Conservation (phyloP, 2,329 filamentous ascomycete species). For the Botrytis hyacinthi region DNA sequence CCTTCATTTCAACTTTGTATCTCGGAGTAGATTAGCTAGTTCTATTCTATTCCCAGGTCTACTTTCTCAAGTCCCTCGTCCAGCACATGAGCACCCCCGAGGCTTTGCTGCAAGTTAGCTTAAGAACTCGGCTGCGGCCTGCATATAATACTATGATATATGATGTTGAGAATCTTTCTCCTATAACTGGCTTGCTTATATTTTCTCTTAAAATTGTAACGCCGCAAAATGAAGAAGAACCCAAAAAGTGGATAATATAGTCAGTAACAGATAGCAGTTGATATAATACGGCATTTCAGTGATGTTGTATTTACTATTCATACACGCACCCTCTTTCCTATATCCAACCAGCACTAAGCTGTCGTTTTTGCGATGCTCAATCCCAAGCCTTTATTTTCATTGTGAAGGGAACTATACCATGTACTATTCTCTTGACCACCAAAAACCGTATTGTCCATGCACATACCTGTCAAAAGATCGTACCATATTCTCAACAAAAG, state of each 20-base stretch:
- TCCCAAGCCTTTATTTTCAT: too few species aligned
- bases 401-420: neutral
- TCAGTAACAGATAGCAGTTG: neutral
- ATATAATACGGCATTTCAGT: neutral
- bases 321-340: neutral
- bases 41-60: neutral
- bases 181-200: too few species aligned
- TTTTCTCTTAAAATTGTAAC: rapidly evolving
- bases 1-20: neutral
- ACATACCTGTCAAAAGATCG: neutral
- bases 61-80: neutral
- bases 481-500: neutral
- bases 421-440: neutral
- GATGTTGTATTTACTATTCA: too few species aligned
- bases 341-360: neutral
- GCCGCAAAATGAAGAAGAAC: neutral
- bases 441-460: neutral
- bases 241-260: neutral
- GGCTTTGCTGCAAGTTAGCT: neutral
- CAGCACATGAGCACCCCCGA: neutral
- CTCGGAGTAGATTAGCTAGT: neutral
- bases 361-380: neutral
- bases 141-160: neutral
- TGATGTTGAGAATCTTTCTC: neutral
- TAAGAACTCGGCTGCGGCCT: neutral